Evolutionary conservation across 129 eudicot genomes (phyloP).

Genomic region (Cynara cardunculus): DNA sequence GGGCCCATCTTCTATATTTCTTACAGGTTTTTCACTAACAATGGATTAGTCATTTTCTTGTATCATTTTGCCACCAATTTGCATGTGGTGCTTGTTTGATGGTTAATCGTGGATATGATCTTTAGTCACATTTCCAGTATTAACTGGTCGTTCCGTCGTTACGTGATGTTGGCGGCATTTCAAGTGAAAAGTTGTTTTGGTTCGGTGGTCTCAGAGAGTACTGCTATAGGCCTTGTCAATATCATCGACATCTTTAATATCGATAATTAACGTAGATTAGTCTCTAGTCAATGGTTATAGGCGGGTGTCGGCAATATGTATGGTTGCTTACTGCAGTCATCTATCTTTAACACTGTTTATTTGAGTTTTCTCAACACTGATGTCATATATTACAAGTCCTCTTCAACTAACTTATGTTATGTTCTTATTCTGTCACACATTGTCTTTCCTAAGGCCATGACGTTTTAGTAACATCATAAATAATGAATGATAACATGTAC

Average conservation of each 20-base stretch:
- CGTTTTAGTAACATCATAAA: not conserved
- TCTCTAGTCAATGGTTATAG: not conserved
- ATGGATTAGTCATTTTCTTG: not conserved
- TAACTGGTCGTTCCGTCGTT: not conserved
- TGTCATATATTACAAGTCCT: not conserved
- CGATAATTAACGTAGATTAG: not conserved
- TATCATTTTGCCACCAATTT: not conserved
- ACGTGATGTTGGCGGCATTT: not conserved
- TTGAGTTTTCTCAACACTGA: not conserved
- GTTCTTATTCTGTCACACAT: not conserved
- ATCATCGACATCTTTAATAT: no score
- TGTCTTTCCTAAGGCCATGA: not conserved
- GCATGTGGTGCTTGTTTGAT: not conserved
- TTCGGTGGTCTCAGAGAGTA: not conserved
- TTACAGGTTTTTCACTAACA: not conserved
- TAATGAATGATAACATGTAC: not conserved
- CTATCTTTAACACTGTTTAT: no score
- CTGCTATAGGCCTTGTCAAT: not conserved
- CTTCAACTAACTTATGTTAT: no score
- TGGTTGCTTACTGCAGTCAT: no score
- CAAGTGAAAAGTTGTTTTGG: not conserved
- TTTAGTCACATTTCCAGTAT: not conserved
- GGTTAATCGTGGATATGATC: not conserved
- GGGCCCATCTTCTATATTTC: not conserved
- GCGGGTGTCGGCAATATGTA: no score